These are phyloP conservation scores for Paecilomyces fulvus DNA, from an alignment of 2,329 filamentous ascomycete genomes.

Conservation along the genomic window DNA sequence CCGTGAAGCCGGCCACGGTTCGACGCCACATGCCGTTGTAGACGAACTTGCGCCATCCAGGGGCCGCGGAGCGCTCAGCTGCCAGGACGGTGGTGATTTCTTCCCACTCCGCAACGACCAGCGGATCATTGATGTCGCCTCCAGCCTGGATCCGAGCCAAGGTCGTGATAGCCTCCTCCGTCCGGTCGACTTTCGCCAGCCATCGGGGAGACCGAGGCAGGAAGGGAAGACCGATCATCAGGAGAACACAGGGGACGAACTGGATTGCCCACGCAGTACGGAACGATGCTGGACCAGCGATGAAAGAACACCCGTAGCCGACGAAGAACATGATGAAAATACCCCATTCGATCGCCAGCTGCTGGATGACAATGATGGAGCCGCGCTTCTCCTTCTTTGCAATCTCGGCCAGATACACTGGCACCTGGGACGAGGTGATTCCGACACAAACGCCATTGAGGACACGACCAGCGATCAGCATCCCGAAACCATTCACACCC, in stretches of 20 bases:
- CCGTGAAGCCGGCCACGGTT: conserved; percentile 47
- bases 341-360: conserved; percentile 34
- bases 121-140: conserved; percentile 37
- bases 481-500: conserved; percentile 26
- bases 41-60: conserved; percentile 38
- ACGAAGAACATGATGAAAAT: conserved; percentile 43
- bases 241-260: conserved; percentile 36
- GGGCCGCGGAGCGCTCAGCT: conserved; percentile 30
- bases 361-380: conserved; percentile 23
- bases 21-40: conserved; percentile 52
- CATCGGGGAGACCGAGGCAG: conserved; percentile 41
- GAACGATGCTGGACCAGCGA: conserved; percentile 33
- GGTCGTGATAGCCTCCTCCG: conserved; percentile 37
- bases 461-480: conserved; percentile 27
- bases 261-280: conserved; percentile 41
- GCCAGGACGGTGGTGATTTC: conserved; percentile 37
- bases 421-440: conserved; percentile 27
- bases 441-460: conserved; percentile 24
- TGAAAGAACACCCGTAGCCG: conserved; percentile 39
- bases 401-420: conserved; percentile 32
- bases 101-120: conserved; percentile 42
- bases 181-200: conserved; percentile 41
- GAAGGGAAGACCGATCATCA: conserved; percentile 39
- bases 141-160: conserved; percentile 39
- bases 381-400: conserved; percentile 26